Conservation (phyloP, 768 basidiomycete genomes). For the Galerina sulciceps region DNA sequence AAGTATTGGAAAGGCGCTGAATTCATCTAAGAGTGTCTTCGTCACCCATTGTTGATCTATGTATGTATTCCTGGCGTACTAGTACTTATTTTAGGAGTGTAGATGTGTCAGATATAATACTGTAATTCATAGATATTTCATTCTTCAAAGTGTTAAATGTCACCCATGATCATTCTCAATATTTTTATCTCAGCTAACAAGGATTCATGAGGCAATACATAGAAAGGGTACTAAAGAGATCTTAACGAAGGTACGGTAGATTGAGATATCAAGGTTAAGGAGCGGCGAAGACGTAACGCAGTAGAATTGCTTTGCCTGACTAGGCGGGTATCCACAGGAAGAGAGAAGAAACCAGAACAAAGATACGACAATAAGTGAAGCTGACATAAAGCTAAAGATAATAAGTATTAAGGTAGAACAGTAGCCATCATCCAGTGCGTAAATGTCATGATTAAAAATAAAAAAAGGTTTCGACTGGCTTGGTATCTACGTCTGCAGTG, state of each 20-base stretch:
- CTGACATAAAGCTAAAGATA: constrained; percentile 19
- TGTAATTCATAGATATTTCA: not conserved
- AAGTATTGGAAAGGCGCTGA: constrained; percentile 34
- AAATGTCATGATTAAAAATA: constrained; percentile 14
- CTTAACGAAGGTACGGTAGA: constrained; percentile 15
- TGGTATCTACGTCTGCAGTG: constrained; percentile 9
- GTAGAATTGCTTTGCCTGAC: constrained; percentile 16
- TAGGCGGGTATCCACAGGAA: constrained; percentile 26
- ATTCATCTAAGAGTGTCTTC: not conserved
- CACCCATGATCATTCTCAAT: not conserved
- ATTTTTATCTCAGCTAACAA: not conserved
- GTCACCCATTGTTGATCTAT: not conserved
- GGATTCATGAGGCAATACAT: constrained; percentile 16
- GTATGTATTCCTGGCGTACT: not conserved
- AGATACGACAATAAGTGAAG: constrained; percentile 33
- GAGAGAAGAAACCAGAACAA: constrained; percentile 28
- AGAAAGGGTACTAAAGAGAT: constrained; percentile 4
- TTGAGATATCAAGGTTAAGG: constrained; percentile 15
- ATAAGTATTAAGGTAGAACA: constrained; percentile 25
- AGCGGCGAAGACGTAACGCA: constrained; percentile 17
- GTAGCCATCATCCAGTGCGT: constrained; percentile 12
- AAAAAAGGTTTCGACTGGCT: constrained; percentile 6
- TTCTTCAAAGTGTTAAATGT: not conserved
- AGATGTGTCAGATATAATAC: not conserved
- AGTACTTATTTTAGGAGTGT: not conserved